These are phyloP conservation scores for Curvularia eragrostidis DNA, from an alignment of 2,329 filamentous ascomycete genomes.

Conservation along the genomic window DNA sequence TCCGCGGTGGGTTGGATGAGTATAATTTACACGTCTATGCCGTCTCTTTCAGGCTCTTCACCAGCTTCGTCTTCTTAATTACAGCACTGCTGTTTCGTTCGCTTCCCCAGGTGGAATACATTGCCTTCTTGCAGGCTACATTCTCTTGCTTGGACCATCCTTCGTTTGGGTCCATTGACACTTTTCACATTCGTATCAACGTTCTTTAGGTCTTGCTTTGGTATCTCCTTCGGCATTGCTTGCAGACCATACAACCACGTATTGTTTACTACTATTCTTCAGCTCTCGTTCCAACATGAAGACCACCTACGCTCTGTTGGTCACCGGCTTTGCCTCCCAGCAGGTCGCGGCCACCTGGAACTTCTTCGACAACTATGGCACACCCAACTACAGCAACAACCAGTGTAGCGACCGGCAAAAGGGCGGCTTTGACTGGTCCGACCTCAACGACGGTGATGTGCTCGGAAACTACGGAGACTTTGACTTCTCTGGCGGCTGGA, in stretches of 20 bases:
- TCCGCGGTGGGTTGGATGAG: slow-evolving; percentile 28
- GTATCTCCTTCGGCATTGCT: slow-evolving; percentile 22
- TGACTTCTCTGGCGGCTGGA: slow-evolving; percentile 68
- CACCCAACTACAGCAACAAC: slow-evolving; percentile 77
- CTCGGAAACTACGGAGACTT: slow-evolving; percentile 75
- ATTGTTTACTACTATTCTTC: slow-evolving; percentile 19
- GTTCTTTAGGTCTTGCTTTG: slow-evolving; percentile 34
- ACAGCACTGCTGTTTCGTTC: slow-evolving; percentile 27
- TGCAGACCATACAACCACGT: neutral
- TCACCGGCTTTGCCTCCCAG: slow-evolving; percentile 56
- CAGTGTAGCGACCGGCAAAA: slow-evolving; percentile 74
- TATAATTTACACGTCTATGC: slow-evolving; percentile 34
- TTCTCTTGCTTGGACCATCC: slow-evolving; percentile 21
- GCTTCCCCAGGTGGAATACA: slow-evolving; percentile 38
- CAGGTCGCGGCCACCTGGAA: slow-evolving; percentile 59
- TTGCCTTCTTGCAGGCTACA: slow-evolving; percentile 30
- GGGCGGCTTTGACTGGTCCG: slow-evolving; percentile 74
- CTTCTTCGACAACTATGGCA: slow-evolving; percentile 64
- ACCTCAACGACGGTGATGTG: slow-evolving; percentile 55
- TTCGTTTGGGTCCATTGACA: slow-evolving; percentile 30
- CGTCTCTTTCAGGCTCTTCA: slow-evolving; percentile 14
- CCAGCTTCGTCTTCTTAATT: slow-evolving; percentile 26
- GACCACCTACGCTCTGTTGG: slow-evolving; percentile 53
- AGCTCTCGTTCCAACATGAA: slow-evolving; percentile 51
- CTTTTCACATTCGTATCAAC: slow-evolving; percentile 21